Evolutionary conservation across 352 stramenopile species (phyloP), one percentile per base, ranked within the genome.

Genomic region (Phytopythium boreale): DNA sequence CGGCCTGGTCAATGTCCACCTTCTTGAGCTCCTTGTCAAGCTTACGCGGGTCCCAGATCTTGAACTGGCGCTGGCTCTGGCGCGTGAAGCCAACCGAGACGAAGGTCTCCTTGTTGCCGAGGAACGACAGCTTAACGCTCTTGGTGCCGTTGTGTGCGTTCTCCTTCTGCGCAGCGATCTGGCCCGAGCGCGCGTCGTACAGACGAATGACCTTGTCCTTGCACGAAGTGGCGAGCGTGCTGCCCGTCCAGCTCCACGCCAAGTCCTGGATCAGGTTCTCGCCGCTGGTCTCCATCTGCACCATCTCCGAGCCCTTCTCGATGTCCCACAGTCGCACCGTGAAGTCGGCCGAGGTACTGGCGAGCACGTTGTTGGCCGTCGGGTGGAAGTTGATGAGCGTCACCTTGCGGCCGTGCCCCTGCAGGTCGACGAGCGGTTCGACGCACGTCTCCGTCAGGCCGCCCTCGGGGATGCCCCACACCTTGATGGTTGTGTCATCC

Each of bases 281-380:
- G 61, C 96, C 90, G 57, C 79, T 73, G 44, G 84, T 71, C 41
- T 78, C 65, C 80, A 98, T 94, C 51, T 89, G 92, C 37, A 91
- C 87, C 41, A 98, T 94, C 66, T 98, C 87, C 51, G 77, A 76
- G 34, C 86, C 92, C 66, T 97, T 98, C 68, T 99, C 97, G 69
- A 99, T 97, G 80, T 99, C 98, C 98, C 98, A 99, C 39, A 99
- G 75, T 69, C 98, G 98, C 57, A 99, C 92, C 15, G 95, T 98
- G 63, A 98, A 96, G 75, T 99, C 97, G 24, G 89, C 87, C 67
- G 88, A 97, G 26, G 90, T 97, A 87, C 90, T 98, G 15, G 94
- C 93, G 11, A 99, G 80, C 61, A 99, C 93, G 70, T 99, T 99
- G 64, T 92, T 93, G 37, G 97, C 97, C 19, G 96, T 99, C 3